Evolutionary conservation across 768 basidiomycete species (phyloP), one percentile per base, ranked within the genome.

Genomic region (Mycena maculata): DNA sequence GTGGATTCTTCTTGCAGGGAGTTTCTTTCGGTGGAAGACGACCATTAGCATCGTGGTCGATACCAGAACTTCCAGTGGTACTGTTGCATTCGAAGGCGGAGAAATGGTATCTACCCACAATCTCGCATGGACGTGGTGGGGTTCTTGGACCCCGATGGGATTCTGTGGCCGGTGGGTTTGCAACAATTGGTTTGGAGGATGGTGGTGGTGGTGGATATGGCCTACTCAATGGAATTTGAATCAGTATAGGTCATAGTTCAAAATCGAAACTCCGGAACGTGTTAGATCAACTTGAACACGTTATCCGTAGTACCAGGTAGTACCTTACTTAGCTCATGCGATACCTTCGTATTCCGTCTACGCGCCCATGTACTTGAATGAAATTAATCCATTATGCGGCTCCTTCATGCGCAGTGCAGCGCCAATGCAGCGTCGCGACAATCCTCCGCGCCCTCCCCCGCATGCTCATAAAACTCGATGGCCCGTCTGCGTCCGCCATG

Each of bases 401-500:
- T 60, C 48, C 49, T 52, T 61, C 39, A 52, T 50, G 48, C 60
- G 4, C 49, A 36, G 25, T 61, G 48, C 27, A 61, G 28, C 23
- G 60, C 49, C 4, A 23, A 36, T 31, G 60, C 60, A 20, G 60
- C 48, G 47, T 60, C 59, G 6, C 25, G 3, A 11, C 41, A 42
- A 16, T 50, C 25, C n/a, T 25, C 49, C 25, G 28, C n/a, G 20
- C 49, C 60, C 15, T 39, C 49, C 8, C 36, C 23, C 25, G 55
- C 5, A 27, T 54, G 52, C 28, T 36, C 42, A 41, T 63, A 63
- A 44, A 63, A 53, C 22, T 63, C 53, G 31, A 55, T 22, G 52
- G 52, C 27, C 62, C 62, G 25, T 63, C 54, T 31, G 20, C 27
- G 28, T 63, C 62, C 44, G 41, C 42, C 62, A 63, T 63, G 42